Evolutionary conservation across 108 stramenopile species (phyloP), one percentile per base, ranked within the genome.

Genomic region (Skeletonema potamos): DNA sequence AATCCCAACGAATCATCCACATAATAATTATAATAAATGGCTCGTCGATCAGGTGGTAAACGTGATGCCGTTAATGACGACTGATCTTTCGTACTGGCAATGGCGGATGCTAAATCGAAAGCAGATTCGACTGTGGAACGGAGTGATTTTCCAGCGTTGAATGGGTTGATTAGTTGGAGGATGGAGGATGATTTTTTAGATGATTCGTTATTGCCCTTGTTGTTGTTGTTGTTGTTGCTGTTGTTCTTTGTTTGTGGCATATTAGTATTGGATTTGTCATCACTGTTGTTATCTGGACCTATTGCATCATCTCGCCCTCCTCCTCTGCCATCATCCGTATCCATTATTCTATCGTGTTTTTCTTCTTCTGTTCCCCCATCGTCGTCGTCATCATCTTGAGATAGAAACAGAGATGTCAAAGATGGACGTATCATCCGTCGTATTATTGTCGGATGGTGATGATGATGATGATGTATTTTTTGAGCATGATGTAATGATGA

Each of bases 61-160:
- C 69, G 57, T 15, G 55, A 46, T 3, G 68, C 63, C 8, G n/a
- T n/a, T n/a, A n/a, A 64, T 54, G 22, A 18, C 34, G 34, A 36
- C 9, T 12, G 0, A 2, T 57, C 30, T 39, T 37, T 66, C 29
- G 65, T 73, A 12, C 6, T 22, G 43, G 68, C 41, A 26, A 79
- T 79, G 37, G 71, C 72, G 22, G 71, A 68, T 2, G 76, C 76
- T 7, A 76, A 33, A 37, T 64, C 46, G 46, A 76, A 54, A 22
- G 79, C 71, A 5, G 73, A 82, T 62, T 81, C 85, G 11, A 94
- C 58, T 17, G 79, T 86, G 56, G 85, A 72, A 1, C 90, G 87
- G 2, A 94, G 72, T 26, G 75, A 64, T 56, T 90, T 81, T n/a
- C 92, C 92, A 4, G 89, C 90, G 58, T 90, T 76, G 66, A 87